A percentile compares a stretch with the other conserved stretches of the same genome.
phyloP scores from a whole-genome alignment of 2,329 filamentous ascomycete genomes.

The Fusarium ambrosium region DNA sequence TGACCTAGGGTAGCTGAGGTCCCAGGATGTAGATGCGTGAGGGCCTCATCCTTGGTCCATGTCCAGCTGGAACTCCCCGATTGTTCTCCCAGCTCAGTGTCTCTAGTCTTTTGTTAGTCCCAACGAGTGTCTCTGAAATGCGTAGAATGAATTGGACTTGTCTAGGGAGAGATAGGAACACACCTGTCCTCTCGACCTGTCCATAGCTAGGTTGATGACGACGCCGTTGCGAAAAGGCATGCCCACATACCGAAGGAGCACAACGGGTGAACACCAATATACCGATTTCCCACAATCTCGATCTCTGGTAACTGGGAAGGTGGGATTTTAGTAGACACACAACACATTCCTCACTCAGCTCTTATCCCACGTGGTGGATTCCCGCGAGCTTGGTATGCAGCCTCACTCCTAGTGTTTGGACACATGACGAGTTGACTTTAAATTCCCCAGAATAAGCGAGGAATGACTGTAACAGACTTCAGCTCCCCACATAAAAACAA shows the following conservation, averaged over 20 bases:
- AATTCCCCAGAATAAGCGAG: not conserved
- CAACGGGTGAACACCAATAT: not conserved
- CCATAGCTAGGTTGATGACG: not conserved
- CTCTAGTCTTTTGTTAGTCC: not conserved
- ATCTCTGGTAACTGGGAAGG: not conserved
- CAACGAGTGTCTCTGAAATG: not conserved
- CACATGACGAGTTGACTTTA: not conserved
- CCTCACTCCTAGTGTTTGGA: not conserved
- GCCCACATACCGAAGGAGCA: not conserved
- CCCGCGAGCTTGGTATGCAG: not conserved
- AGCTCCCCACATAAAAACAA: not conserved
- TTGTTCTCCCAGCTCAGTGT: not conserved
- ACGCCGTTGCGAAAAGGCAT: not conserved
- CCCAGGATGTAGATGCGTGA: not conserved
- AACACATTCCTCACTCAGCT: not conserved
- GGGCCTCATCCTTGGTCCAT: not conserved
- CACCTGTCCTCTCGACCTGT: not conserved
- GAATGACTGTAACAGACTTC: not conserved
- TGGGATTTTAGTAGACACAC: not conserved
- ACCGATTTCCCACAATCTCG: not conserved
- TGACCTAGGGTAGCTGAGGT: not conserved
- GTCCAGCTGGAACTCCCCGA: not conserved
- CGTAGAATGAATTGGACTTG: not conserved
- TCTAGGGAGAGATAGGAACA: not conserved
- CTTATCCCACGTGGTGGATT: not conserved